Evolutionary conservation across 169 alveolate species (phyloP).

Genomic region (Plasmodium cynomolgi): DNA sequence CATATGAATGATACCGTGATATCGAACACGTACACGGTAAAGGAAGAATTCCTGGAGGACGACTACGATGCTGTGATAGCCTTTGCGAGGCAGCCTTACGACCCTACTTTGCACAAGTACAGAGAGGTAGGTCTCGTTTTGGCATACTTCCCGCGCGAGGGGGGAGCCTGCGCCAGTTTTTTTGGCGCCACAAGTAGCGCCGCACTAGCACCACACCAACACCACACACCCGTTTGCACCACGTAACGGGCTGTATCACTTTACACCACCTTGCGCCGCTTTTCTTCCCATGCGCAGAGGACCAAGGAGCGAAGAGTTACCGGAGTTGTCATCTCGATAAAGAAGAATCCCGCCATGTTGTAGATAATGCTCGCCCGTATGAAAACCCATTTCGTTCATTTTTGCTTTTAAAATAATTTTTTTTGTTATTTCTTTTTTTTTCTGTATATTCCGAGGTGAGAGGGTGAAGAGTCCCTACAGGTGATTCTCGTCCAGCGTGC

Average conservation of each 20-base stretch:
- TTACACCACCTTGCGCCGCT: background rate
- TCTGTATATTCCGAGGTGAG: background rate
- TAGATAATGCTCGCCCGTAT: background rate
- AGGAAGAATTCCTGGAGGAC: slow-evolving; percentile 25
- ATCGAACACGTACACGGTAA: background rate
- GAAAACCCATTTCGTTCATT: background rate
- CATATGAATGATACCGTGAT: slow-evolving; percentile 28
- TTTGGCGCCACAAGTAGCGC: background rate
- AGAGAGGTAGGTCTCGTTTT: slow-evolving; percentile 7
- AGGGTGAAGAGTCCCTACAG: background rate
- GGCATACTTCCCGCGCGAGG: background rate
- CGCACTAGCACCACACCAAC: no score
- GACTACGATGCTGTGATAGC: slow-evolving; percentile 12
- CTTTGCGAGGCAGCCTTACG: slow-evolving; percentile 16
- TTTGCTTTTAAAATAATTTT: background rate
- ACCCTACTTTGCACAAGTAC: background rate
- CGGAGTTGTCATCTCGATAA: slow-evolving; percentile 15
- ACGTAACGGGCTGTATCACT: background rate
- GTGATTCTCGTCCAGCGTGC: background rate
- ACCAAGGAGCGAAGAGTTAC: slow-evolving; percentile 48
- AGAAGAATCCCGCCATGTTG: background rate
- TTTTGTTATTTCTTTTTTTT: background rate
- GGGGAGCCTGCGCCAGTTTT: background rate
- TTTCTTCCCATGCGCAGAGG: slow-evolving; percentile 6
- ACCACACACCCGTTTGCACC: background rate